These are phyloP conservation scores for Lachnellula arida DNA, from an alignment of 2,329 filamentous ascomycete species.

Conservation along the genomic window DNA sequence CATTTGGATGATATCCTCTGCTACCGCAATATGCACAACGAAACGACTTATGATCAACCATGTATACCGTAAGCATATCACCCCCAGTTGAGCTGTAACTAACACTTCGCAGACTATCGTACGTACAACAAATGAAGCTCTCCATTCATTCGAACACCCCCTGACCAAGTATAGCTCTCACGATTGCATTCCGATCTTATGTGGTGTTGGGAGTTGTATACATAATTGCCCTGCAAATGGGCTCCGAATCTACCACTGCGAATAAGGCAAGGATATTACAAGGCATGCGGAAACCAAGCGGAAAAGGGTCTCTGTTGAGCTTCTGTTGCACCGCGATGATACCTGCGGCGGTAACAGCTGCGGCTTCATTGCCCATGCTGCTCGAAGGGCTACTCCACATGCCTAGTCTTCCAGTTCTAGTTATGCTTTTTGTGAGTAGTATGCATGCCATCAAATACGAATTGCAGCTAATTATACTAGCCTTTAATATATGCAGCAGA, in stretches of 20 bases:
- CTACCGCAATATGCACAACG: conserved; percentile 16
- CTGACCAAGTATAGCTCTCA: conserved; percentile 13
- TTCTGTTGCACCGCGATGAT: conserved; percentile 17
- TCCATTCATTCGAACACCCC: neutral
- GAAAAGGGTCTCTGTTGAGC: conserved; percentile 5
- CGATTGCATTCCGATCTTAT: conserved; percentile 19
- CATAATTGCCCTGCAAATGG: conserved; percentile 8
- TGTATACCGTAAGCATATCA: conserved; percentile 17
- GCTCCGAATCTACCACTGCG: neutral
- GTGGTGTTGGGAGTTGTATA: conserved; percentile 11
- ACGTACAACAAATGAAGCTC: conserved; percentile 1
- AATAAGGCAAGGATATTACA: neutral
- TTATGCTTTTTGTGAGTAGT: conserved; percentile 27
- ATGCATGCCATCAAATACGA: neutral
- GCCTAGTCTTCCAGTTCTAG: conserved; percentile 24
- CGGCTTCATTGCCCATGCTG: conserved; percentile 22
- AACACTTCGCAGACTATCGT: conserved; percentile 21
- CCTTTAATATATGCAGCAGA: conserved; percentile 22
- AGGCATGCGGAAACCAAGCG: conserved; percentile 10
- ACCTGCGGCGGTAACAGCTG: conserved; percentile 18
- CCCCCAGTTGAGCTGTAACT: conserved; percentile 3
- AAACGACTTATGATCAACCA: conserved; percentile 20
- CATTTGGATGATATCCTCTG: conserved; percentile 18
- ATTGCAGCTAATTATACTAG: conserved; percentile 12
- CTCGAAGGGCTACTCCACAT: conserved; percentile 25